Conservation (phyloP, 2,329 filamentous ascomycete species). For the Hypoxylon sp. region DNA sequence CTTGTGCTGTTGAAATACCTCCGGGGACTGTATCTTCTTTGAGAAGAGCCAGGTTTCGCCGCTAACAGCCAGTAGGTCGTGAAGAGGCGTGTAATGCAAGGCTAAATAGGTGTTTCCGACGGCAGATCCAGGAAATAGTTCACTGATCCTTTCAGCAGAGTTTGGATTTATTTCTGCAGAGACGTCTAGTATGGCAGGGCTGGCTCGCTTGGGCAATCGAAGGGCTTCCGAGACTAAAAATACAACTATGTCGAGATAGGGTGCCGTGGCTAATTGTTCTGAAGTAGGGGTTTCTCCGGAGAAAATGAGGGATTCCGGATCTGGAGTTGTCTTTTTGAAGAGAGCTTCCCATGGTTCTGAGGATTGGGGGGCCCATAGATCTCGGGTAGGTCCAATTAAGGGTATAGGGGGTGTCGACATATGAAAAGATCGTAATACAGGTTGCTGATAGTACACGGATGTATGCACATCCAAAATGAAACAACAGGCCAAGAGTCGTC, state of each 20-base stretch:
- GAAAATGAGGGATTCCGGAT: constrained; percentile 43
- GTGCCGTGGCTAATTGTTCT: constrained; percentile 47
- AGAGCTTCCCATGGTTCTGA: constrained; percentile 57
- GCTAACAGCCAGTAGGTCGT: constrained; percentile 64
- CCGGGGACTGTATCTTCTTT: constrained; percentile 57
- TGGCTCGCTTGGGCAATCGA: constrained; percentile 39
- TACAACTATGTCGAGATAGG: constrained; percentile 41
- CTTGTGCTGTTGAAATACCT: constrained; percentile 58
- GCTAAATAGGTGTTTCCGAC: constrained; percentile 64
- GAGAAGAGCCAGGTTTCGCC: constrained; percentile 68
- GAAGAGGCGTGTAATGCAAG: constrained; percentile 66
- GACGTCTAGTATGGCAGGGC: constrained; percentile 33
- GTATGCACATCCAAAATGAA: constrained; percentile 66
- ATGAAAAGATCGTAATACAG: constrained; percentile 49
- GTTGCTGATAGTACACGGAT: constrained; percentile 63
- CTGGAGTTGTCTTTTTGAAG: constrained; percentile 40
- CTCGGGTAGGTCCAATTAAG: constrained; percentile 54
- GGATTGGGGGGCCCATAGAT: constrained; percentile 60
- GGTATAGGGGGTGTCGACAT: constrained; percentile 54
- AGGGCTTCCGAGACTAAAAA: constrained; percentile 45
- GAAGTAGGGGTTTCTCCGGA: constrained; percentile 48
- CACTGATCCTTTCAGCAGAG: constrained; percentile 46
- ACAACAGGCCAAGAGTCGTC: constrained; percentile 64
- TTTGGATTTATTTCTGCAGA: constrained; percentile 33
- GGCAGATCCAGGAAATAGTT: constrained; percentile 56